These are phyloP conservation scores for Platanthera zijinensis DNA, from an alignment of 106 monocot genomes.

Conservation along the genomic window DNA sequence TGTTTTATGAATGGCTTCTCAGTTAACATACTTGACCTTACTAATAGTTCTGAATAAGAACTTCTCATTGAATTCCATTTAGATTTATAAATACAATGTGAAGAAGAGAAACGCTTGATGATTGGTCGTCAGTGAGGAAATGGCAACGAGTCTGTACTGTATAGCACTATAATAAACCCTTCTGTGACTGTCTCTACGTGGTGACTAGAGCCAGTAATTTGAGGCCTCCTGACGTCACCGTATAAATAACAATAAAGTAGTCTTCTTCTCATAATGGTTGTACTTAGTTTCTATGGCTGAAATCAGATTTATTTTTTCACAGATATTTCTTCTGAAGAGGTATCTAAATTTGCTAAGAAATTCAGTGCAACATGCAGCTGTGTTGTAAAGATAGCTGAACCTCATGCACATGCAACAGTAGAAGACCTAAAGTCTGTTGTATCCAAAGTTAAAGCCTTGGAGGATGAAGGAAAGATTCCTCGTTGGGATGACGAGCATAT, in stretches of 20 bases:
- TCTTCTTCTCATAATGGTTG: neutral
- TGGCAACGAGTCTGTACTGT: neutral
- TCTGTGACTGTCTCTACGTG: neutral
- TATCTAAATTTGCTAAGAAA: conserved; percentile 71
- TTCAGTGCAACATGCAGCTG: conserved; percentile 79
- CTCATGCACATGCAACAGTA: conserved; percentile 57
- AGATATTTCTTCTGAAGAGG: conserved; percentile 89
- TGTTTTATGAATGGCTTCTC: neutral
- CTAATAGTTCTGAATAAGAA: neutral
- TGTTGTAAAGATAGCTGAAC: conserved; percentile 96
- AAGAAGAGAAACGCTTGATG: neutral
- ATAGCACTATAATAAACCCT: neutral
- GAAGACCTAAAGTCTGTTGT: conserved; percentile 73
- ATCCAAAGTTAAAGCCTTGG: conserved; percentile 61
- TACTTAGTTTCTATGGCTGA: conserved; percentile 3
- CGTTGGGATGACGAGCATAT: conserved; percentile 95
- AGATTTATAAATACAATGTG: neutral
- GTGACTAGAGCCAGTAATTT: neutral
- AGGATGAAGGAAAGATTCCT: conserved; percentile 46
- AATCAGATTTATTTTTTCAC: conserved; percentile 8
- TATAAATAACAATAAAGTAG: neutral
- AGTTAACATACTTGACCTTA: neutral
- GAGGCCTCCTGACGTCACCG: neutral
- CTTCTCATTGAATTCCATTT: neutral
- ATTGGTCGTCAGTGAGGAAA: neutral